These are phyloP conservation scores for Grigorovia humatica DNA, from an alignment of 805 yeast species.

Conservation along the genomic window DNA sequence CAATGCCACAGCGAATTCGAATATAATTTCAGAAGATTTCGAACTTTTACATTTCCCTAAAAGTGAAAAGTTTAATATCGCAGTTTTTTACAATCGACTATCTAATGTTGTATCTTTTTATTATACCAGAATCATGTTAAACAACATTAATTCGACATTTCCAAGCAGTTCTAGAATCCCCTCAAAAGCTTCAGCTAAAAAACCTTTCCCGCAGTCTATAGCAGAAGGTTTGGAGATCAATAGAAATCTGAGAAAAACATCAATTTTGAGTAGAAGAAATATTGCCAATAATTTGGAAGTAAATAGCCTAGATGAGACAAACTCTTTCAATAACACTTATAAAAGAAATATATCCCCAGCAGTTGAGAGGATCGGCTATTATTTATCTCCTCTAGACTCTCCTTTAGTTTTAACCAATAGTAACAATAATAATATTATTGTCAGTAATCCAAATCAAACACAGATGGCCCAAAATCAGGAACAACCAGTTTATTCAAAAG, in stretches of 20 bases:
- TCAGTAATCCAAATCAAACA: constrained; percentile 4
- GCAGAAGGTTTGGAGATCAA: background rate
- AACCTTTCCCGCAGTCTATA: background rate
- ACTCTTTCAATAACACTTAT: constrained; percentile 1
- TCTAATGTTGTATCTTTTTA: constrained; percentile 15
- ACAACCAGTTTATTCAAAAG: constrained; percentile 35
- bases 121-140: constrained; percentile 15
- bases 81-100: constrained; percentile 15
- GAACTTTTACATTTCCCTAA: constrained; percentile 20
- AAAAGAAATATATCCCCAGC: constrained; percentile 24
- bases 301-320: background rate
- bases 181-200: background rate
- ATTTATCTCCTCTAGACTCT: constrained; percentile 6
- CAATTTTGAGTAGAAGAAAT: background rate
- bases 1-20: constrained; percentile 29
- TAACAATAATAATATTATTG: background rate
- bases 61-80: constrained; percentile 21
- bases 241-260: background rate
- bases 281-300: constrained; percentile 1
- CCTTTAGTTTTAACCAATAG: constrained; percentile 6
- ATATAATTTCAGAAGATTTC: constrained; percentile 14
- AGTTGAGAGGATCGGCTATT: constrained; percentile 20
- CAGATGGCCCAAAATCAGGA: constrained; percentile 1
- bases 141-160: background rate
- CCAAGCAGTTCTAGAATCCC: background rate